phyloP scores from a whole-genome alignment of 805 yeast species.

The Candida golubevii region DNA sequence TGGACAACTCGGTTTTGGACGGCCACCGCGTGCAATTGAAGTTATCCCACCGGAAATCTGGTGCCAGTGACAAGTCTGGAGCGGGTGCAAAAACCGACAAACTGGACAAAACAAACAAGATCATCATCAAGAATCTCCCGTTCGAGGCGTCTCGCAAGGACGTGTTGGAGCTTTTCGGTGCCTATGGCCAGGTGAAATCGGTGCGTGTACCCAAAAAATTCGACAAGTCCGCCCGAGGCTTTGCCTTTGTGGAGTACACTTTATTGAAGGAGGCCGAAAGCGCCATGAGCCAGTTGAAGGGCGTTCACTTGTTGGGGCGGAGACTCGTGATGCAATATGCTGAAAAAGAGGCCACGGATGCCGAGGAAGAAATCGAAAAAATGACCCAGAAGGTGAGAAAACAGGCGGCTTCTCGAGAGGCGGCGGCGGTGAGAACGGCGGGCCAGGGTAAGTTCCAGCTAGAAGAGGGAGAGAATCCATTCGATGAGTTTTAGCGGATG shows the following conservation, averaged over 20 bases:
- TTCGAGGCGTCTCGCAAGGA: constrained; percentile 94
- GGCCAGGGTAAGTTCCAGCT: constrained; percentile 73
- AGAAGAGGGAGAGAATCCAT: constrained; percentile 42
- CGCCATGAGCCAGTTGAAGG: constrained; percentile 90
- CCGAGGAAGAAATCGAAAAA: constrained; percentile 84
- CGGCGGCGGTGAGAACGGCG: constrained; percentile 62
- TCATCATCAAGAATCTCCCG: constrained; percentile 93
- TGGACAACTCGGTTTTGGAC: constrained; percentile 76
- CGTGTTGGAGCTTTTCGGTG: constrained; percentile 84
- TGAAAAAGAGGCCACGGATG: constrained; percentile 72
- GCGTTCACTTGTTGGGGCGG: constrained; percentile 95
- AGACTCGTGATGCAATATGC: constrained; percentile 92
- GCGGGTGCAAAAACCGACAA: constrained; percentile 22
- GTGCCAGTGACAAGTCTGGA: constrained; percentile 20
- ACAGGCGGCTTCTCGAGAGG: constrained; percentile 74
- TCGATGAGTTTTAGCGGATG: constrained; percentile 20
- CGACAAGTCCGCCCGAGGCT: constrained; percentile 93
- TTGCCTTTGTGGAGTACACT: constrained; percentile 92
- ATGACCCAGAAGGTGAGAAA: constrained; percentile 83
- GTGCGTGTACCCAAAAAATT: constrained; percentile 96
- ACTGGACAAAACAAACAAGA: constrained; percentile 56
- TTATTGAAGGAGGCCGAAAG: constrained; percentile 84
- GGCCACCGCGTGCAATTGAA: constrained; percentile 90
- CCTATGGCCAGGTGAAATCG: constrained; percentile 91
- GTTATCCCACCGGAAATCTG: constrained; percentile 72